A percentile compares a stretch with the other conserved stretches of the same genome.
phyloP scores from a whole-genome alignment of 106 monocot genomes.

The Phalaenopsis aphrodite region DNA sequence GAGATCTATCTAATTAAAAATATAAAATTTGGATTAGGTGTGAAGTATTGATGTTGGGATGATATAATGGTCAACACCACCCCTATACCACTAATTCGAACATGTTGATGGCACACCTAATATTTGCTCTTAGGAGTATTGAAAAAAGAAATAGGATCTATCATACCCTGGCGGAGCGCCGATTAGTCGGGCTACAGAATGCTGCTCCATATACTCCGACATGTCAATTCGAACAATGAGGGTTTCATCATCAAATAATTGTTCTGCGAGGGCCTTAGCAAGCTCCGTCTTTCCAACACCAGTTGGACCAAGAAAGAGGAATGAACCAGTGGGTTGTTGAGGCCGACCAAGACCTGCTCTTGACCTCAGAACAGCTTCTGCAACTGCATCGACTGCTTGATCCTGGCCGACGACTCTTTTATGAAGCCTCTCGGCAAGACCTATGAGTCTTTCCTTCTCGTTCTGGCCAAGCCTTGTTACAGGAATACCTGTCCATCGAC shows the following conservation, averaged over 20 bases:
- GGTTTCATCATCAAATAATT: constrained; percentile 82
- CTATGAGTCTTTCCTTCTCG: constrained; percentile 79
- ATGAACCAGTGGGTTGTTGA: constrained; percentile 91
- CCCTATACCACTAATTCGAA: too few relatives aligned
- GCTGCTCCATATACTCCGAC: constrained; percentile 98
- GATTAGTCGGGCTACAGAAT: constrained; percentile 76
- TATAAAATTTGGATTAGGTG: too few relatives aligned
- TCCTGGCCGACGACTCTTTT: constrained; percentile 82
- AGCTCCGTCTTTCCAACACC: constrained; percentile 97
- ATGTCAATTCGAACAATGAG: constrained; percentile 71
- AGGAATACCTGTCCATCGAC: constrained; percentile 88
- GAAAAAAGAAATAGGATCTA: background rate
- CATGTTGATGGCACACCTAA: too few relatives aligned
- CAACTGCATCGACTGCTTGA: constrained; percentile 77
- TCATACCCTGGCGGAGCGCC: constrained; percentile 88
- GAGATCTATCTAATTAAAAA: background rate
- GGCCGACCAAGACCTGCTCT: constrained; percentile 79
- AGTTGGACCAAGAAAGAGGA: constrained; percentile 82
- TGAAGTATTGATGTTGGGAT: too few relatives aligned
- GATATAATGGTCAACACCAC: too few relatives aligned
- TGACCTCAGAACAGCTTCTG: constrained; percentile 84
- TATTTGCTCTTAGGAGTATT: too few relatives aligned
- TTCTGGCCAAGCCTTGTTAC: constrained; percentile 93
- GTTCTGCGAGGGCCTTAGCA: constrained; percentile 91
- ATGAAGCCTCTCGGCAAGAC: constrained; percentile 68